phyloP scores from a whole-genome alignment of 768 basidiomycete species.

The Phanerochaete carnosa region DNA sequence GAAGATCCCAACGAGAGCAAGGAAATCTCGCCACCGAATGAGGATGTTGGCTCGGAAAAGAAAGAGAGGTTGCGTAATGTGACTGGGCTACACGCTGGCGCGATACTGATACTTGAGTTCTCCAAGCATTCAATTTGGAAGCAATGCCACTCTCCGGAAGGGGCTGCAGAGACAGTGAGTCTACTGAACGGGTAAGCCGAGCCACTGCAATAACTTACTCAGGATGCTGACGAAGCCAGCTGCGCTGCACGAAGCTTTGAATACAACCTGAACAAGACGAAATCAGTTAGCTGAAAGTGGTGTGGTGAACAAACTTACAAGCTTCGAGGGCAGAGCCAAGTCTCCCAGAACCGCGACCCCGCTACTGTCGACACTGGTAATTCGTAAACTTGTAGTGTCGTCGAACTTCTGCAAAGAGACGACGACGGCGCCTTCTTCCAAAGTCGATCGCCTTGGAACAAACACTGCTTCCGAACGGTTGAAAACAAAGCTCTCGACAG shows the following conservation, averaged over 20 bases:
- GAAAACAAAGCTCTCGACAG: slow-evolving; percentile 19
- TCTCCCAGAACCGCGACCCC: slow-evolving; percentile 10
- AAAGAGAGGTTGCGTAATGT: slow-evolving; percentile 19
- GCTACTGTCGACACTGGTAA: slow-evolving; percentile 11
- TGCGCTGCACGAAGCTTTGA: slow-evolving; percentile 28
- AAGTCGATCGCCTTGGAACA: slow-evolving; percentile 3
- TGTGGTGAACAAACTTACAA: slow-evolving; percentile 9
- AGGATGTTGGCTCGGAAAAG: slow-evolving; percentile 1
- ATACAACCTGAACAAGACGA: slow-evolving; percentile 17
- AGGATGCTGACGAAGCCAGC: slow-evolving; percentile 29
- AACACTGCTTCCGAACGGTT: slow-evolving; percentile 19
- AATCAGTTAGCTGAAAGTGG: background rate
- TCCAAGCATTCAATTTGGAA: slow-evolving; percentile 15
- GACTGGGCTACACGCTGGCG: slow-evolving; percentile 16
- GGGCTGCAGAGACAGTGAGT: slow-evolving; percentile 8
- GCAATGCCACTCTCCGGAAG: slow-evolving; percentile 19
- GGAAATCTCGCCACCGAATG: slow-evolving; percentile 18
- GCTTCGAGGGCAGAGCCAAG: slow-evolving; percentile 9
- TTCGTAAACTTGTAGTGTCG: background rate
- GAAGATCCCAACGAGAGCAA: slow-evolving; percentile 26
- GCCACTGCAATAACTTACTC: slow-evolving; percentile 18
- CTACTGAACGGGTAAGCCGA: background rate
- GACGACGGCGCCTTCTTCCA: slow-evolving; percentile 14
- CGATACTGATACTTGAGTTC: slow-evolving; percentile 7
- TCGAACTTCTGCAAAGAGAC: slow-evolving; percentile 8